phyloP scores from a whole-genome alignment of 75 land plant species.

The Pinus albicaulis region DNA sequence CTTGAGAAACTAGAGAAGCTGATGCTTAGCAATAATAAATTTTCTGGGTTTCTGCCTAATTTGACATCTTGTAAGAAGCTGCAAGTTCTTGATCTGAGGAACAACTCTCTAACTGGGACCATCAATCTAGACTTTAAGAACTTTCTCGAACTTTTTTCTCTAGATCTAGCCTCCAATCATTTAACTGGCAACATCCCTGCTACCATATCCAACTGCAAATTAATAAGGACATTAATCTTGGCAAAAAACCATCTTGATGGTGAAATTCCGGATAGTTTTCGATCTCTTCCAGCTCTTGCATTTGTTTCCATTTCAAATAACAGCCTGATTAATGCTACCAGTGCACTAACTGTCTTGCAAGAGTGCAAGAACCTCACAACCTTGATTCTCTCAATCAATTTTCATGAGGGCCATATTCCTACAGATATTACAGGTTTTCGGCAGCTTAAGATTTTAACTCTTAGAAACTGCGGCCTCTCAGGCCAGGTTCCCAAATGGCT shows the following conservation, averaged over 20 bases:
- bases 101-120: constrained; percentile 26
- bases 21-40: constrained; percentile 18
- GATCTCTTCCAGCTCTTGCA: constrained; percentile 19
- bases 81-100: constrained; percentile 22
- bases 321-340: constrained; percentile 22
- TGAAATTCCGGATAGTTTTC: constrained; percentile 33
- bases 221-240: constrained; percentile 17
- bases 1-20: constrained; percentile 24
- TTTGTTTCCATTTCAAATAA: constrained; percentile 36
- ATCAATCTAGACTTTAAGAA: constrained; percentile 21
- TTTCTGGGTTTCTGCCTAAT: constrained; percentile 34
- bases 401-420: constrained; percentile 36
- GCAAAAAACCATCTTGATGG: constrained; percentile 30
- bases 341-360: constrained; percentile 32
- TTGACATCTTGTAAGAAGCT: constrained; percentile 24
- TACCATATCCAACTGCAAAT: constrained; percentile 20
- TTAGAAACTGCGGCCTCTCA: constrained; percentile 32
- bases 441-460: constrained; percentile 24
- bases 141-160: constrained; percentile 19
- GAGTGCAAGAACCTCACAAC: constrained; percentile 27
- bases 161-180: constrained; percentile 37
- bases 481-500: constrained; percentile 47
- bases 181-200: constrained; percentile 33
- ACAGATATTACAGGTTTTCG: constrained; percentile 13
- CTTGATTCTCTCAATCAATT: constrained; percentile 41